Percentiles rank a stretch among this genome's conserved stretches.
phyloP scores from a whole-genome alignment of 305 asterid species.

The Fraxinus sp. region DNA sequence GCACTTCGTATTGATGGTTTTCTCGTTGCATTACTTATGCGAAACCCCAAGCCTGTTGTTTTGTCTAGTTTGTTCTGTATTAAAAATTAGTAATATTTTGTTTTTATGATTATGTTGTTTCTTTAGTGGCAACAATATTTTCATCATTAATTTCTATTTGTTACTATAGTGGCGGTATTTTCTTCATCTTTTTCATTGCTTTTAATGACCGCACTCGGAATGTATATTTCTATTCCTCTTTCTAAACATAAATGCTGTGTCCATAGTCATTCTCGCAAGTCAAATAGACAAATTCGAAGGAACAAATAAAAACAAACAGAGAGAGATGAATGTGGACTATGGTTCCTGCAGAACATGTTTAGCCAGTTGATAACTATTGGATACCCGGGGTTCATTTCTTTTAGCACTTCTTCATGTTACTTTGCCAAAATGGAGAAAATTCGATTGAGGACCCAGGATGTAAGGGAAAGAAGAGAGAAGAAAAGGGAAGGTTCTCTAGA shows the following conservation, averaged over 20 bases:
- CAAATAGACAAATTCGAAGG: neutral
- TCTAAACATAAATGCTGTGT: neutral
- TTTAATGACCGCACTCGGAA: neutral
- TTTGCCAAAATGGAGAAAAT: neutral
- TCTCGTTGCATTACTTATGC: neutral
- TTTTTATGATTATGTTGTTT: neutral
- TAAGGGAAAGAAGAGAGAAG: neutral
- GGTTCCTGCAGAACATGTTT: neutral
- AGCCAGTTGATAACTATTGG: neutral
- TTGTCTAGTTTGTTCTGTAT: neutral
- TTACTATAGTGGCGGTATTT: neutral
- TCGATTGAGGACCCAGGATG: neutral
- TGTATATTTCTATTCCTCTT: neutral
- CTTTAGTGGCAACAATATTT: neutral
- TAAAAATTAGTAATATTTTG: neutral
- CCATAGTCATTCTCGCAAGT: neutral
- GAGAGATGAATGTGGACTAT: neutral
- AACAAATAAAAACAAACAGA: neutral
- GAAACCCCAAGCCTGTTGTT: neutral
- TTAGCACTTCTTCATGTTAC: neutral
- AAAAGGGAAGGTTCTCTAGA: neutral
- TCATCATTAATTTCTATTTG: neutral
- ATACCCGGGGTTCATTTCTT: neutral
- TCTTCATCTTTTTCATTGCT: neutral
- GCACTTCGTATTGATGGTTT: neutral